Base-by-base conservation (phyloP, 2,329 filamentous ascomycete genomes). In the Fusarium tjaetaba region DNA sequence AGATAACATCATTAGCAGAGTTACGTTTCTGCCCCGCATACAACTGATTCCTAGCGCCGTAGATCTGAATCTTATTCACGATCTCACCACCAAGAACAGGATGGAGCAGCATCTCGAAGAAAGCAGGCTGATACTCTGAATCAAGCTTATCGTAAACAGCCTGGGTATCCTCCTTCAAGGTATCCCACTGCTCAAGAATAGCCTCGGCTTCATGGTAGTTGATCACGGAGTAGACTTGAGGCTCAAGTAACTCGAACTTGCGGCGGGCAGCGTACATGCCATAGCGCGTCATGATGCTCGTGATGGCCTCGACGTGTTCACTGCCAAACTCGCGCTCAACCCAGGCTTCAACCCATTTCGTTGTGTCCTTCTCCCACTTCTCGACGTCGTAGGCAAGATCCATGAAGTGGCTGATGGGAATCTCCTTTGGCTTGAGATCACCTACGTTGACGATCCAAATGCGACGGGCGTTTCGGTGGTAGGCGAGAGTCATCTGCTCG, bases 381-480 rank as follows among this genome's bases (percentile, higher is more conserved):
- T 85, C 81, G 26, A 87, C 85, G 69, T 91, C 85, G 78, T 90
- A 91, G 1, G 88, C 89, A 36, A 91, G 82, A 39, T 88, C 86
- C 68, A 90, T 83, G 72, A 87, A 88, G 74, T 89, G 88, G 53
- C 84, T 86, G 73, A 89, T 86, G 7, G 87, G 86, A 1, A 89
- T 81, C 75, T 89, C 88, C 39, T 88, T 82, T 2, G 88, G 87
- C 77, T 91, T 91, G 58, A 91, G 83, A 71, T 91, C 89, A 22
- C 89, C 89, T 4, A 91, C 88, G 55, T 91, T 91, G 70, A 91
- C 87, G 32, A 91, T 84, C 89, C 89, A 91, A 36, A 91, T 88
- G 18, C 86, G 83, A 34, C 85, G 82, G 2, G 89, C 89, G 4
- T 80, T 77, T 16, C 80, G 69, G 15, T 75, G 82, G 59, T 90